Conservation (phyloP, 352 stramenopile genomes). For the Globisporangium solare region DNA sequence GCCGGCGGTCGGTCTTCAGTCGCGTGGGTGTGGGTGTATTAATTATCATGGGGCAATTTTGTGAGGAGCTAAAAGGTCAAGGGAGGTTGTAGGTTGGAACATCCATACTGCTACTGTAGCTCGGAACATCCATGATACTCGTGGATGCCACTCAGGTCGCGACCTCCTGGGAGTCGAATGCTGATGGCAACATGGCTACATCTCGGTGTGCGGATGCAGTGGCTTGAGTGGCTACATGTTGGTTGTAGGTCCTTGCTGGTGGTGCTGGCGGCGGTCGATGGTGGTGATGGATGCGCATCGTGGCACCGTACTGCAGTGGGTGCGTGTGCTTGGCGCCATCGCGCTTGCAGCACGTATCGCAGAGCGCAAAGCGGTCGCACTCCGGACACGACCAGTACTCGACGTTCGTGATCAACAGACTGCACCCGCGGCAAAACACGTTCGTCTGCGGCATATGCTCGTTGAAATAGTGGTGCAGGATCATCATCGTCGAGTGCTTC, state of each 20-base stretch:
- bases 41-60: too few species aligned
- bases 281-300: neutral
- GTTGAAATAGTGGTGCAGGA: slow-evolving; percentile 87
- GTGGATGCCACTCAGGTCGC: neutral
- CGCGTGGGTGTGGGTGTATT: too few species aligned
- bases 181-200: neutral
- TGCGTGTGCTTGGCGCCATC: slow-evolving; percentile 43
- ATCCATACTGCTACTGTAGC: too few species aligned
- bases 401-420: slow-evolving; percentile 68
- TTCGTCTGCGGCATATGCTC: slow-evolving; percentile 64
- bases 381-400: slow-evolving; percentile 56
- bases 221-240: too few species aligned
- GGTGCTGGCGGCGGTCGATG: too few species aligned
- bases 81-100: too few species aligned
- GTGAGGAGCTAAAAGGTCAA: too few species aligned
- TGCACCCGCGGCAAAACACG: slow-evolving; percentile 75
- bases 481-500: slow-evolving; percentile 90
- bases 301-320: slow-evolving; percentile 32
- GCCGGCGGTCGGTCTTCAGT: too few species aligned
- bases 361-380: slow-evolving; percentile 61
- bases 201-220: neutral
- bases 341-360: slow-evolving; percentile 61
- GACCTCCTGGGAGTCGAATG: neutral
- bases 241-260: too few species aligned
- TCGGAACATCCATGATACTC: too few species aligned